Percentiles rank a stretch among this genome's conserved stretches.
Evolutionary conservation across 176 grass and related monocot species (phyloP).

Genomic region (Carex parvula): DNA sequence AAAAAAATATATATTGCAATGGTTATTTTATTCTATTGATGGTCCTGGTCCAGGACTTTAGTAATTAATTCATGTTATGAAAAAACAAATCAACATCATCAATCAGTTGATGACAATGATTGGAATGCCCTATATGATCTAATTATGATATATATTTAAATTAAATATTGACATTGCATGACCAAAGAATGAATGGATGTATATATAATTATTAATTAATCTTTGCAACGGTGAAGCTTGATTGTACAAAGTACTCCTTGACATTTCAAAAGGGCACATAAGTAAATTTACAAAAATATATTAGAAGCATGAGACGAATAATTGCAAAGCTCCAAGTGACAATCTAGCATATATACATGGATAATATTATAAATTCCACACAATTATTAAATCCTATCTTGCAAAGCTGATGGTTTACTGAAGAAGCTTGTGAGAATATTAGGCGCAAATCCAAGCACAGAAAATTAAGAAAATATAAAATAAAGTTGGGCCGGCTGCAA

Average conservation of each 20-base stretch:
- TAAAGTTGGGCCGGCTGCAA: not conserved
- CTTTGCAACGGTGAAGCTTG: not conserved
- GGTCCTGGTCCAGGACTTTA: not conserved
- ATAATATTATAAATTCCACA: not conserved
- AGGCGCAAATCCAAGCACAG: not conserved
- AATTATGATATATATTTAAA: not conserved
- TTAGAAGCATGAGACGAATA: not conserved
- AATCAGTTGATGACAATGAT: not conserved
- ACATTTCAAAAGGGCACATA: not conserved
- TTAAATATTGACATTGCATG: not conserved
- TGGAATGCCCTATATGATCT: not conserved
- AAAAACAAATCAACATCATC: not conserved
- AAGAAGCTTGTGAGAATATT: constrained; percentile 4
- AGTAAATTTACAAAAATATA: not conserved
- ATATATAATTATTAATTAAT: not conserved
- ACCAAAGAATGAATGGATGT: not conserved
- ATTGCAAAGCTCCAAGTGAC: not conserved
- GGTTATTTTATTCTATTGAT: constrained; percentile 12
- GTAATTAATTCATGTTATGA: constrained; percentile 9
- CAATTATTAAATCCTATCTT: not conserved
- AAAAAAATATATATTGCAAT: not conserved
- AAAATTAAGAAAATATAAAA: not conserved
- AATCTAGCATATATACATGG: not conserved
- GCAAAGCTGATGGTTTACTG: not conserved
- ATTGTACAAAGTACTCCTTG: not conserved